phyloP scores from a whole-genome alignment of 805 yeast genomes.

The Wickerhamomyces alni region DNA sequence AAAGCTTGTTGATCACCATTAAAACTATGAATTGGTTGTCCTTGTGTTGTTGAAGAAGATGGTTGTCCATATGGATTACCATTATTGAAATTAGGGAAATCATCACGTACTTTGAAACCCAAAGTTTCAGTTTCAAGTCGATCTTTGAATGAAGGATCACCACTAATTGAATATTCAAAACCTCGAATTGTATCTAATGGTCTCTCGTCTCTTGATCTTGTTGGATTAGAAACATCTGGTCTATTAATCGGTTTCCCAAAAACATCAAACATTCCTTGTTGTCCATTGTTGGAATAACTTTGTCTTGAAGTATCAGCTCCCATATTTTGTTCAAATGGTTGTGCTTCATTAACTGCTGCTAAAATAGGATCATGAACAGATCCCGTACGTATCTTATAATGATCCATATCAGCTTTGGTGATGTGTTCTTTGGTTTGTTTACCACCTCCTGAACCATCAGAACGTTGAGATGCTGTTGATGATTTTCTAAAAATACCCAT shows the following conservation, averaged over 20 bases:
- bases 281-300: constrained; percentile 28
- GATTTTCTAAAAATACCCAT: constrained; percentile 44
- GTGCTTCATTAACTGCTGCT: constrained; percentile 90
- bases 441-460: constrained; percentile 20
- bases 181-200: constrained; percentile 94
- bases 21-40: constrained; percentile 27
- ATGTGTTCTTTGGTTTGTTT: constrained; percentile 31
- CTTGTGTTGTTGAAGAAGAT: constrained; percentile 25
- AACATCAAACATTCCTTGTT: constrained; percentile 63
- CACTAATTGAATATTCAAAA: constrained; percentile 91
- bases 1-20: constrained; percentile 30
- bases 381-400: constrained; percentile 59
- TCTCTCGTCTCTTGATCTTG: constrained; percentile 89
- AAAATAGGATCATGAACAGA: constrained; percentile 86
- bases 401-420: constrained; percentile 44
- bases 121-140: constrained; percentile 71
- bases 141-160: constrained; percentile 73
- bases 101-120: constrained; percentile 83
- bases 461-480: constrained; percentile 24
- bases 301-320: constrained; percentile 25
- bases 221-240: constrained; percentile 90
- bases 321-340: constrained; percentile 77
- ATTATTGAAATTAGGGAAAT: constrained; percentile 52
- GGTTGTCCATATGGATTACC: constrained; percentile 27
- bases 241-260: constrained; percentile 77